Conservation (phyloP, 2,329 filamentous ascomycete species). For the Fusarium chlamydosporum region DNA sequence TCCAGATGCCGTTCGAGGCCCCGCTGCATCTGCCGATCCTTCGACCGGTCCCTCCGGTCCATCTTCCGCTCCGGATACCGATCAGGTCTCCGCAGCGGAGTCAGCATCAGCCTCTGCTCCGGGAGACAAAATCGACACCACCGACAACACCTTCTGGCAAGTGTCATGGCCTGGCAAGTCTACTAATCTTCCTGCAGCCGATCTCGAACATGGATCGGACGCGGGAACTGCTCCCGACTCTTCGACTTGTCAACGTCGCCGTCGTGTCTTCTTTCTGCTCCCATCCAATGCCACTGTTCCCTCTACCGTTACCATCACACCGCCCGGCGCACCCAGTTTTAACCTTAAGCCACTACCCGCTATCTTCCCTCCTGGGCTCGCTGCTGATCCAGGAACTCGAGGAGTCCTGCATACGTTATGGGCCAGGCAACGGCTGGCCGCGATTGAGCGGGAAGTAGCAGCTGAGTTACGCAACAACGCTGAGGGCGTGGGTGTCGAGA, state of each 20-base stretch:
- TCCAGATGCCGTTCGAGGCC: slow-evolving; percentile 48
- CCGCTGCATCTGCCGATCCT: slow-evolving; percentile 39
- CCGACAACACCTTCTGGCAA: slow-evolving; percentile 68
- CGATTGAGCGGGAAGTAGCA: slow-evolving; percentile 82
- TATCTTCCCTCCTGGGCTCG: slow-evolving; percentile 84
- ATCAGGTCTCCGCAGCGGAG: slow-evolving; percentile 43
- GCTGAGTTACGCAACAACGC: slow-evolving; percentile 79
- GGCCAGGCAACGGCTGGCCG: slow-evolving; percentile 84
- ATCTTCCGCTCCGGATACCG: slow-evolving; percentile 36
- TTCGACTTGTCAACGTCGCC: slow-evolving; percentile 57
- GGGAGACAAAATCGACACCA: slow-evolving; percentile 5
- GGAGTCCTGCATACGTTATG: slow-evolving; percentile 91
- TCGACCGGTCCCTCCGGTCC: slow-evolving; percentile 15
- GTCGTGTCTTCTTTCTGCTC: slow-evolving; percentile 84
- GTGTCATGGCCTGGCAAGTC: slow-evolving; percentile 88
- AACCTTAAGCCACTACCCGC: slow-evolving; percentile 85
- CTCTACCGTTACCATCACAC: slow-evolving; percentile 75
- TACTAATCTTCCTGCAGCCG: slow-evolving; percentile 74
- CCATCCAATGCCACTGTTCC: slow-evolving; percentile 80
- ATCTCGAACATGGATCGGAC: slow-evolving; percentile 48
- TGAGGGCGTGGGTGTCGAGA: slow-evolving; percentile 86
- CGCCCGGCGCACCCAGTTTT: slow-evolving; percentile 59
- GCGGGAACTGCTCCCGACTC: slow-evolving; percentile 51
- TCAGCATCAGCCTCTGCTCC: slow-evolving; percentile 26
- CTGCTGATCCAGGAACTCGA: slow-evolving; percentile 78